Evolutionary conservation across 2,329 filamentous ascomycete genomes (phyloP), one percentile per base, ranked within the genome.

Genomic region (Orbilia quercus): DNA sequence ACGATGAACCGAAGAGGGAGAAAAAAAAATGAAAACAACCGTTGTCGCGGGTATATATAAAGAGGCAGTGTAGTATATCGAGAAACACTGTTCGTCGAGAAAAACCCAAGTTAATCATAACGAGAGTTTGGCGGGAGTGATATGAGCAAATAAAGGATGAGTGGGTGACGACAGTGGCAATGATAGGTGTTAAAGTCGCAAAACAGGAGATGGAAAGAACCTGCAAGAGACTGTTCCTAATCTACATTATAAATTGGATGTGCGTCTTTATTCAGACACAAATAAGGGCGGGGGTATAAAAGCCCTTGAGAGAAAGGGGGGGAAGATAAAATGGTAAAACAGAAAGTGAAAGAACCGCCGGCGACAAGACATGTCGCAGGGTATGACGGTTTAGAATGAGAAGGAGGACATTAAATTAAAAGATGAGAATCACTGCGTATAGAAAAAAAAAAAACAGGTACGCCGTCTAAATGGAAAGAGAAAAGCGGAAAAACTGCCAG

Each of bases 401-500:
- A 40, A 38, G 47, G 47, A 18, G 38, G 51, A 28, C 59, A 60
- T 64, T 65, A 65, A 48, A 65, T 72, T 65, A 72, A 60, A 72
- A 72, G 20, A 50, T 72, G 54, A 48, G 60, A 72, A 65, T 45
- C 45, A 45, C 20, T 58, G n/a, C n/a, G 36, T 51, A 18, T 22
- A 53, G 45, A 54, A 54, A 23, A 36, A 25, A 50, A 51, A 63
- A 58, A 64, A 65, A 47, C 42, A 65, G 65, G 59, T 65, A 72
- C 67, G 67, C 67, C 67, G 67, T 72, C 67, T 72, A 72, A 47
- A 72, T 72, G 67, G 58, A 40, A 54, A 71, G 55, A 50, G 45
- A 64, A 62, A 57, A 36, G n/a, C n/a, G n/a, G n/a, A n/a, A 65
- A 28, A 72, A 65, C 53, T 60, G 59, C 67, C 67, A 40, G 59